Conservation (phyloP, 805 yeast genomes). For the Sugiyamaella qingdaonensis region DNA sequence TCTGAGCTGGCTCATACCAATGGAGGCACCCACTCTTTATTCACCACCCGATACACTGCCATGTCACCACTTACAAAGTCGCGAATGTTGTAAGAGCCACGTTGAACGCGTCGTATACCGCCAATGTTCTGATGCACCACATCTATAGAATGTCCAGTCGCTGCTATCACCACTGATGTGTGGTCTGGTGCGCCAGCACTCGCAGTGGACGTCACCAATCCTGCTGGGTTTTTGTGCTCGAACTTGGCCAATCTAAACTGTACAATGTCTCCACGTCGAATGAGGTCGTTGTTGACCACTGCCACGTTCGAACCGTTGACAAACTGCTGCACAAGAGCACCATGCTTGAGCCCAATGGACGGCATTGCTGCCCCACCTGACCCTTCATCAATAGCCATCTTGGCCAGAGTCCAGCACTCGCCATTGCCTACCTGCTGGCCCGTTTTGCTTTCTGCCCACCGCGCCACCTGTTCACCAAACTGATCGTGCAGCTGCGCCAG, state of each 20-base stretch:
- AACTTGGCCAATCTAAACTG: conserved; percentile 32
- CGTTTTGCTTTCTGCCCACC: conserved; percentile 32
- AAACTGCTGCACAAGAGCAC: conserved; percentile 26
- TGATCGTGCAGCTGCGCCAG: conserved; percentile 24
- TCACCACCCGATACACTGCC: conserved; percentile 31
- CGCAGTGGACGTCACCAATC: conserved; percentile 14
- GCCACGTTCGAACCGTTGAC: conserved; percentile 11
- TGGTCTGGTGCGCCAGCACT: conserved; percentile 35
- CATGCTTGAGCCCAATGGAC: conserved; percentile 31
- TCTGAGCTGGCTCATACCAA: too few relatives aligned
- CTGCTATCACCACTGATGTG: conserved; percentile 32
- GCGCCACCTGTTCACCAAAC: conserved; percentile 33
- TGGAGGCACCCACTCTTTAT: conserved; percentile 28
- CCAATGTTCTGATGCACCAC: conserved; percentile 33
- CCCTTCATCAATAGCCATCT: conserved; percentile 30
- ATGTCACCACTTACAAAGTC: conserved; percentile 29
- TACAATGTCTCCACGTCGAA: conserved; percentile 36
- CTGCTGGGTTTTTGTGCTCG: conserved; percentile 15
- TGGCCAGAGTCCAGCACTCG: conserved; percentile 40
- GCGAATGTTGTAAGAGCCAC: conserved; percentile 28
- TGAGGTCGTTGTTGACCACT: conserved; percentile 19
- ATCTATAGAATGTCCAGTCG: conserved; percentile 13
- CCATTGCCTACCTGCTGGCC: conserved; percentile 35
- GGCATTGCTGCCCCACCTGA: conserved; percentile 26
- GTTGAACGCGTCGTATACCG: conserved; percentile 29